Conservation (phyloP, 176 grass and related monocot genomes). For the Saccharum officinarum region DNA sequence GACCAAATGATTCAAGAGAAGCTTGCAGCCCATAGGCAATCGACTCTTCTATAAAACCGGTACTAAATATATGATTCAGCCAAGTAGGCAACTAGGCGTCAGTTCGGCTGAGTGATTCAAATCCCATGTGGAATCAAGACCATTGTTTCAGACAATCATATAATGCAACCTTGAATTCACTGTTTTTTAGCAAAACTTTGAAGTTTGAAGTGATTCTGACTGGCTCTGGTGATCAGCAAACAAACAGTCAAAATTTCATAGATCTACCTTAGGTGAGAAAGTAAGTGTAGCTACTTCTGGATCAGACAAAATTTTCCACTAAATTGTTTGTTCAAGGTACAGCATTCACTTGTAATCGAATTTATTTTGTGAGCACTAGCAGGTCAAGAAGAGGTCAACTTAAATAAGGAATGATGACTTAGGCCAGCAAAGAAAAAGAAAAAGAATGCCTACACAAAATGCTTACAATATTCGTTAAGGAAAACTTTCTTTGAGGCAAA, state of each 20-base stretch:
- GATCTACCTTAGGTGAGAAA: background rate
- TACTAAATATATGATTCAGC: background rate
- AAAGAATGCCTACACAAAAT: too few relatives aligned
- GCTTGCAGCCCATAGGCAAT: background rate
- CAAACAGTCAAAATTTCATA: background rate
- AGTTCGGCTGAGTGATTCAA: background rate
- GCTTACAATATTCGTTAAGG: background rate
- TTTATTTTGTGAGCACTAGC: background rate
- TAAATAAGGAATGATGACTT: background rate
- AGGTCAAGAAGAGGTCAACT: constrained; percentile 1
- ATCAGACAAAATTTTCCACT: background rate
- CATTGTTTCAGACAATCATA: background rate
- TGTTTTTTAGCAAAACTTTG: background rate
- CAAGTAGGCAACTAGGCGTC: background rate
- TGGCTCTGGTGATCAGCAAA: background rate
- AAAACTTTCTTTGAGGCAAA: background rate
- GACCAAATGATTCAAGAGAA: background rate
- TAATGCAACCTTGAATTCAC: background rate
- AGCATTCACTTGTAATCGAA: background rate
- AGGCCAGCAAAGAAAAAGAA: too few relatives aligned
- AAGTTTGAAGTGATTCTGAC: background rate
- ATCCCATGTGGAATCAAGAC: background rate
- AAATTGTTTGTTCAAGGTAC: background rate
- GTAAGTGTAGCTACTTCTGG: background rate
- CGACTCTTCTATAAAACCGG: background rate